Evolutionary conservation across 2,329 filamentous ascomycete genomes (phyloP).

Genomic region (Gyromitra esculenta): DNA sequence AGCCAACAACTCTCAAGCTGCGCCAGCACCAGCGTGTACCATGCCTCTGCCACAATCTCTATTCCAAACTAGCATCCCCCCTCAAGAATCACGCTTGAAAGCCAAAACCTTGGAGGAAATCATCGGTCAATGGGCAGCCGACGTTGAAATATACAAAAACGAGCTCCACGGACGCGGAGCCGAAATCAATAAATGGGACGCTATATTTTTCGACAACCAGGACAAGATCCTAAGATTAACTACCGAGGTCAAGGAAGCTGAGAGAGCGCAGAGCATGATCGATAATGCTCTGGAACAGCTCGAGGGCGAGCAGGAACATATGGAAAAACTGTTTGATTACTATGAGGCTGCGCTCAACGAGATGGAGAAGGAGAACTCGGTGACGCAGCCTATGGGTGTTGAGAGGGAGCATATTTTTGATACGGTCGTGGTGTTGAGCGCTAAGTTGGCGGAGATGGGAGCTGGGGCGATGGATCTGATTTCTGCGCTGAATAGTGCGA

Average conservation of each 20-base stretch:
- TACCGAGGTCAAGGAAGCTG: constrained; percentile 2
- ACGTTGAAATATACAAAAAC: constrained; percentile 21
- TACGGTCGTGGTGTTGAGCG: background rate
- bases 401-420: constrained; percentile 30
- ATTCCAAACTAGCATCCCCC: background rate
- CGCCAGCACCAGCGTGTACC: background rate
- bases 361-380: constrained; percentile 16
- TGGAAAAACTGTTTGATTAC: constrained; percentile 37
- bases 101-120: constrained; percentile 24
- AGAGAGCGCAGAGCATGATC: constrained; percentile 22
- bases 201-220: background rate
- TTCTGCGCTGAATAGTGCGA: constrained; percentile 23
- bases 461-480: constrained; percentile 7
- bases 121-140: constrained; percentile 6
- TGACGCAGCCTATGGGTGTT: constrained; percentile 10
- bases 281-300: constrained; percentile 27
- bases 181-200: constrained; percentile 24
- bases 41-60: background rate
- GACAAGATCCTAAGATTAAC: constrained; percentile 11
- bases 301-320: constrained; percentile 18
- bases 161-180: constrained; percentile 9
- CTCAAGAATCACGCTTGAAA: constrained; percentile 3
- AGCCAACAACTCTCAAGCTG: background rate
- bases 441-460: constrained; percentile 26
- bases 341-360: constrained; percentile 16